Evolutionary conservation across 345 rosid genomes (phyloP).

Genomic region (Eucalyptus regnans): DNA sequence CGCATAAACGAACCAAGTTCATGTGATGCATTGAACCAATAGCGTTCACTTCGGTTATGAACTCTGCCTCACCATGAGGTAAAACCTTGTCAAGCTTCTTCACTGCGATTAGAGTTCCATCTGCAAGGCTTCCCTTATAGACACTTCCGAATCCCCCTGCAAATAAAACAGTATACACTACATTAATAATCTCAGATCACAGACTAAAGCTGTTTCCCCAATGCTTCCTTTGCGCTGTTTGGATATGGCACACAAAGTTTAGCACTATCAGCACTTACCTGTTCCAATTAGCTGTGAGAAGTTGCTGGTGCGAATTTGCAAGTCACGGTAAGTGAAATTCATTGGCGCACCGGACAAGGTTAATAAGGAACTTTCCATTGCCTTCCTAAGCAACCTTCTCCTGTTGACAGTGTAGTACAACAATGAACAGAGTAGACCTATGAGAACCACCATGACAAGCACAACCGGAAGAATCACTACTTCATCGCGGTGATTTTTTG

Average conservation of each 20-base stretch:
- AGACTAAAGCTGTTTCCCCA: neutral
- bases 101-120: slow-evolving; percentile 48
- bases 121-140: slow-evolving; percentile 46
- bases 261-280: neutral
- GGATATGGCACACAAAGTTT: neutral
- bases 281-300: slow-evolving; percentile 76
- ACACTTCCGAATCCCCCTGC: slow-evolving; percentile 77
- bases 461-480: slow-evolving; percentile 52
- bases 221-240: neutral
- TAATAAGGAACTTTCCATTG: slow-evolving; percentile 28
- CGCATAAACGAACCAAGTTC: slow-evolving; percentile 66
- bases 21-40: slow-evolving; percentile 83
- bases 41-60: slow-evolving; percentile 69
- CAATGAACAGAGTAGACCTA: slow-evolving; percentile 52
- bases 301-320: slow-evolving; percentile 52
- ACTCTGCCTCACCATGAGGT: slow-evolving; percentile 64
- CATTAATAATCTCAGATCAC: neutral
- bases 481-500: slow-evolving; percentile 9
- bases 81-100: slow-evolving; percentile 58
- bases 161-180: neutral
- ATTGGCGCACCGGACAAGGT: slow-evolving; percentile 57
- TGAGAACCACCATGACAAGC: slow-evolving; percentile 42
- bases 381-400: slow-evolving; percentile 38
- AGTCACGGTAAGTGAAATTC: slow-evolving; percentile 54
- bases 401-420: slow-evolving; percentile 53